phyloP scores from a whole-genome alignment of 2,329 filamentous ascomycete genomes.

The Grosmannia huntii region DNA sequence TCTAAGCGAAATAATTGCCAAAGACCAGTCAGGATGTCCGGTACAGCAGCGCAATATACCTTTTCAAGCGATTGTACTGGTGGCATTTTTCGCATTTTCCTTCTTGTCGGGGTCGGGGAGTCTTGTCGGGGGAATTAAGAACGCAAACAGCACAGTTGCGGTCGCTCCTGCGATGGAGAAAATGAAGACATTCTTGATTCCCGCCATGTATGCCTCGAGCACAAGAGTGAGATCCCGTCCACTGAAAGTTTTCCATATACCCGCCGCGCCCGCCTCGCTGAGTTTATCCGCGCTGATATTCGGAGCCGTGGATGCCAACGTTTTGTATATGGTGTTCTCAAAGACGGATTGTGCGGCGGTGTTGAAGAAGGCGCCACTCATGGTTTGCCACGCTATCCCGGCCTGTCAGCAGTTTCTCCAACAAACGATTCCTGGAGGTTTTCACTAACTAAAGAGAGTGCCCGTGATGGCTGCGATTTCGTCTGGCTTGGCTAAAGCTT shows the following conservation, averaged over 20 bases:
- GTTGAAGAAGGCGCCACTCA: constrained; percentile 1
- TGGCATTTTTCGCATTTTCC: neutral
- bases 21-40: neutral
- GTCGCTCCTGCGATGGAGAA: neutral
- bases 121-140: neutral
- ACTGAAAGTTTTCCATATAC: neutral
- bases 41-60: neutral
- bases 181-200: neutral
- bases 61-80: neutral
- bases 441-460: neutral
- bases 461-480: neutral
- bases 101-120: neutral
- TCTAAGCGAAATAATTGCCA: neutral
- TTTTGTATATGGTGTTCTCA: neutral
- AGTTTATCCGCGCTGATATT: neutral
- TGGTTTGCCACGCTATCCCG: neutral
- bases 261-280: neutral
- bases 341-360: constrained; percentile 1
- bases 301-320: neutral
- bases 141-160: neutral
- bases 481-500: neutral
- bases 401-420: neutral
- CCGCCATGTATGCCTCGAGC: neutral
- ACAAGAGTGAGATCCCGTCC: neutral
- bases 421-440: no score